Percentiles rank a stretch among this genome's conserved stretches.
Evolutionary conservation across 805 yeast genomes (phyloP).

Genomic region (Wickerhamomyces pijperi): DNA sequence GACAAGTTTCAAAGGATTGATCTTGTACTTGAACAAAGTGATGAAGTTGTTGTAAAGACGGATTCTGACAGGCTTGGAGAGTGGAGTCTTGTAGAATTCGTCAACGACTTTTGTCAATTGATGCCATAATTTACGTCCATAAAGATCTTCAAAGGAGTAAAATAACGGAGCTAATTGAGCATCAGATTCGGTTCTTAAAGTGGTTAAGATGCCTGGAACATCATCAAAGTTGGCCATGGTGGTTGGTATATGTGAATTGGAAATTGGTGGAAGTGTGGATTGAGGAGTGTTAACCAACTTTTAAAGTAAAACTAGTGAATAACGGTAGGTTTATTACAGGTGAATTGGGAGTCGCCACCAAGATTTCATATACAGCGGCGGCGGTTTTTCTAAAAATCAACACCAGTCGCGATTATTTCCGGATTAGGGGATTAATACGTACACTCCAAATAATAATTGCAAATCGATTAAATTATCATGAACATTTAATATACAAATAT

Average conservation of each 20-base stretch:
- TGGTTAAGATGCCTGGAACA: constrained; percentile 19
- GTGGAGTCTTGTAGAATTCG: constrained; percentile 46
- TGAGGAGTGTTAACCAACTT: background rate
- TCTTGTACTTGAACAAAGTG: constrained; percentile 48
- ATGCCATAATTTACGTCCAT: constrained; percentile 90
- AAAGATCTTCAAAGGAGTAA: constrained; percentile 68
- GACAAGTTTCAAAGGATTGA: constrained; percentile 72
- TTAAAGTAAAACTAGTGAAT: too few relatives aligned
- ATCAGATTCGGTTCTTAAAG: constrained; percentile 57
- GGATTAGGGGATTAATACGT: background rate
- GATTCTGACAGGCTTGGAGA: constrained; percentile 43
- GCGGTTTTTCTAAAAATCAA: background rate
- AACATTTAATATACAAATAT: too few relatives aligned
- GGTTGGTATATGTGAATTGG: background rate
- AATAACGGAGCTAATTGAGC: constrained; percentile 49
- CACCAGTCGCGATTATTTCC: background rate
- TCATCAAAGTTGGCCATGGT: constrained; percentile 5
- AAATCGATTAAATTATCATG: background rate
- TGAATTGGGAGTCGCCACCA: background rate
- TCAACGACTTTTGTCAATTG: constrained; percentile 68
- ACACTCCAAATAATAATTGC: too few relatives aligned
- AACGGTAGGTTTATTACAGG: too few relatives aligned
- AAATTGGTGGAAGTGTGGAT: background rate
- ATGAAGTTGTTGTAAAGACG: constrained; percentile 67
- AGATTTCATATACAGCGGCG: too few relatives aligned